Evolutionary conservation across 2,329 filamentous ascomycete species (phyloP).

Genomic region (Apiospora arundinis): DNA sequence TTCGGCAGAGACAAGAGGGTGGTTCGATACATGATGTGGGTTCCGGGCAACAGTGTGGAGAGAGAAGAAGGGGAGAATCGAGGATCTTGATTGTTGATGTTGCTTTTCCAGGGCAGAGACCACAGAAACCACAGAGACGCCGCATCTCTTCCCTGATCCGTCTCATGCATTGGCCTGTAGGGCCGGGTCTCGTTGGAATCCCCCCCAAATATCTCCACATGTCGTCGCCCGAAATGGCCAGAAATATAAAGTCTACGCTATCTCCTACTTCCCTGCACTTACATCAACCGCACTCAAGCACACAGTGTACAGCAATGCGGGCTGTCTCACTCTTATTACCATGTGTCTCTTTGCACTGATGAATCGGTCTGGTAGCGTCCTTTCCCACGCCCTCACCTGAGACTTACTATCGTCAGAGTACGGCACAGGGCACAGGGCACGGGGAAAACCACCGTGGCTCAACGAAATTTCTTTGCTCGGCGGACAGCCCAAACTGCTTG

Average conservation of each 20-base stretch:
- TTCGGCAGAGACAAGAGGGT: slow-evolving; percentile 6
- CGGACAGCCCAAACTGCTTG: background rate
- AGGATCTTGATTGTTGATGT: slow-evolving; percentile 14
- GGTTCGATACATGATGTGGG: background rate
- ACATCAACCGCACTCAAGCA: background rate
- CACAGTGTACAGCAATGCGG: slow-evolving; percentile 4
- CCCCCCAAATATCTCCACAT: background rate
- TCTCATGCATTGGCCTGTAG: background rate
- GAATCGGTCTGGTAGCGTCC: slow-evolving; percentile 10
- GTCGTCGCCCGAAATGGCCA: background rate
- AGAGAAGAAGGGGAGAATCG: background rate
- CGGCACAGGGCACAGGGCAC: background rate
- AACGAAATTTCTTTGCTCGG: background rate
- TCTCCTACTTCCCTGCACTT: background rate
- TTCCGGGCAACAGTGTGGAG: slow-evolving; percentile 8
- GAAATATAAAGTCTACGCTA: slow-evolving; percentile 8
- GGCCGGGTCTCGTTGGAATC: background rate
- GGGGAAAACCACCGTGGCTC: background rate
- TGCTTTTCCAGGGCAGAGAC: slow-evolving; percentile 6
- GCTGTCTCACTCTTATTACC: slow-evolving; percentile 16
- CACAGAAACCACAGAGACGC: background rate
- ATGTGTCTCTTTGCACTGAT: slow-evolving; percentile 18
- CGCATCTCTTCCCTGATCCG: slow-evolving; percentile 13
- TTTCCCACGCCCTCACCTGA: slow-evolving; percentile 9
- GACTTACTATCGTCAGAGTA: slow-evolving; percentile 5